Percentiles rank a stretch among this genome's conserved stretches.
phyloP scores from a whole-genome alignment of 2,329 filamentous ascomycete genomes.

The Ophiosphaerella narmari region DNA sequence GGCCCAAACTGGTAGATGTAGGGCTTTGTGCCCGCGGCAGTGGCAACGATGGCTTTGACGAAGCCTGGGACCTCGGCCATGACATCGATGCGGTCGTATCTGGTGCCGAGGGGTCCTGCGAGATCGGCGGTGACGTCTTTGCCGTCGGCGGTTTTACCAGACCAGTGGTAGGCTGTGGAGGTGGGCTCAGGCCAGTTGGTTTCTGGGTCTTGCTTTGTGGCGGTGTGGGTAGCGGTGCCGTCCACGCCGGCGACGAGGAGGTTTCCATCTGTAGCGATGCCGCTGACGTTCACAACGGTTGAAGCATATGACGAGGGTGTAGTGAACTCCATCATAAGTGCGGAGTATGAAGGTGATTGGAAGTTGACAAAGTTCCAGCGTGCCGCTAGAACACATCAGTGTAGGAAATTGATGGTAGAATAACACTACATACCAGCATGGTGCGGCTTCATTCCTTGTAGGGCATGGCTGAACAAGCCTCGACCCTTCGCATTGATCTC shows the following conservation, averaged over 20 bases:
- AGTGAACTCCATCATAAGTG: constrained; percentile 92
- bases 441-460: constrained; percentile 99
- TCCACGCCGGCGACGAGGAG: constrained; percentile 73
- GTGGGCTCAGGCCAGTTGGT: constrained; percentile 90
- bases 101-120: constrained; percentile 69
- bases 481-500: constrained; percentile 80
- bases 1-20: constrained; percentile 96
- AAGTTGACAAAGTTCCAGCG: constrained; percentile 95
- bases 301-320: constrained; percentile 92
- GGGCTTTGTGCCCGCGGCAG: constrained; percentile 87
- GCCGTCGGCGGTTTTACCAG: constrained; percentile 75
- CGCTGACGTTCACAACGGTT: constrained; percentile 81
- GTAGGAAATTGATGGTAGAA: neutral
- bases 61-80: constrained; percentile 97
- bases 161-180: constrained; percentile 75
- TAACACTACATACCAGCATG: constrained; percentile 68
- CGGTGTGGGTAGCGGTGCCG: constrained; percentile 70
- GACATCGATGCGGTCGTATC: constrained; percentile 84
- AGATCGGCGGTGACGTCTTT: constrained; percentile 72
- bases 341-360: constrained; percentile 84
- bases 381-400: constrained; percentile 58
- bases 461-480: constrained; percentile 78
- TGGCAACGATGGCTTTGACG: constrained; percentile 90
- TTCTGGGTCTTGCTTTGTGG: constrained; percentile 71
- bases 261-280: constrained; percentile 78